A percentile compares a stretch with the other conserved stretches of the same genome.
These are phyloP conservation scores for Abrus pulchellus DNA, from an alignment of 306 rosid species.

Conservation along the genomic window DNA sequence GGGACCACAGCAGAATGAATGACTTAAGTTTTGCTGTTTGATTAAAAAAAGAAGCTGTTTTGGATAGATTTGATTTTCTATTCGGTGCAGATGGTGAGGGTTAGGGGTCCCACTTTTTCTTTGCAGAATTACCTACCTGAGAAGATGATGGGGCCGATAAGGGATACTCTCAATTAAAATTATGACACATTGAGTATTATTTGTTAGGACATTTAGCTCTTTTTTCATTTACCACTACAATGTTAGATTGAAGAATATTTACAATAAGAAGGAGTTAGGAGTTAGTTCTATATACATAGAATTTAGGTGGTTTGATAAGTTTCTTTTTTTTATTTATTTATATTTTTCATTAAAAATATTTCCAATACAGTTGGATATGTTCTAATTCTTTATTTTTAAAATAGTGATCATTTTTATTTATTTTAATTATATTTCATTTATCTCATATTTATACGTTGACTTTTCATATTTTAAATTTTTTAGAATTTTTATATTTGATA, in stretches of 20 bases:
- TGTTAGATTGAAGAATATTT: too few relatives aligned
- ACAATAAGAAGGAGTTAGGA: too few relatives aligned
- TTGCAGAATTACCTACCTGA: constrained; percentile 9
- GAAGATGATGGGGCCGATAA: constrained; percentile 20
- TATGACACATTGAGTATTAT: neutral
- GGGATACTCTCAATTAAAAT: neutral
- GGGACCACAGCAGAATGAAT: constrained; percentile 40
- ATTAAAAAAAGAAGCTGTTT: neutral
- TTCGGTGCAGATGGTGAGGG: constrained; percentile 27
- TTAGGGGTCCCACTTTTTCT: constrained; percentile 19
- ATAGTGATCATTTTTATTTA: too few relatives aligned
- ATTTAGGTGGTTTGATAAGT: neutral
- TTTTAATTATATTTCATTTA: neutral
- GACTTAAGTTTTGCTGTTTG: neutral
- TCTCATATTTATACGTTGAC: neutral
- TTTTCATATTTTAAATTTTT: neutral
- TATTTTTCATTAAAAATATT: neutral
- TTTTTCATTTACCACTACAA: too few relatives aligned
- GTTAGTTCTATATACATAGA: neutral
- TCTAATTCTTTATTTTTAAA: neutral
- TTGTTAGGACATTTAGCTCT: too few relatives aligned
- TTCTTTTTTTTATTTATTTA: neutral
- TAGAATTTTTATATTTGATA: too few relatives aligned
- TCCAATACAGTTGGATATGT: neutral
- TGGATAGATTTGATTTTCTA: neutral